Base-by-base conservation (phyloP, 768 basidiomycete genomes). In the Termitomyces sp. region DNA sequence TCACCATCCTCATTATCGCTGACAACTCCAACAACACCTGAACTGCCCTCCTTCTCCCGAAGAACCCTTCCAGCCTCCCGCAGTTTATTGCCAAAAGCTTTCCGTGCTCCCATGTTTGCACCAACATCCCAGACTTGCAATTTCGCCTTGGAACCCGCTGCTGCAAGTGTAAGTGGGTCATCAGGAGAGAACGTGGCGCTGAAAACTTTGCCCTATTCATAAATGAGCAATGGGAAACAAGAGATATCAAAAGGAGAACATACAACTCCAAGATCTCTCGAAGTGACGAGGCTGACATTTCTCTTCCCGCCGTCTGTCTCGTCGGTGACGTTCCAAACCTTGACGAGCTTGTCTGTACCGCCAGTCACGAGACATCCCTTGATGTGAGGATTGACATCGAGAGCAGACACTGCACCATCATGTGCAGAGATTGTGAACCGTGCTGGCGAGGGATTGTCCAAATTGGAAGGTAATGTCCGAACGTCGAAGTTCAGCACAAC, bases 81-180 rank as follows among this genome's bases (percentile, higher is more conserved):
- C 31, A 99, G 73, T 69, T 95, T 92, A 7, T 80, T 71, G 0
- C 84, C 86, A 52, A 98, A 94, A 0, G 87, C 86, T 65, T 91
- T 91, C 45, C 94, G 78, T 10, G 84, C 91, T 23, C 91, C 90
- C 16, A 77, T 72, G 66, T 91, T 98, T 5, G 90, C 81, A 10
- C 86, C 91, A 38, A 96, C 81, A 64, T 99, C 96, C 96, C 96
- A 99, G 15, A 99, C 77, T 68, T 98, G 96, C 6, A 99, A 70
- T 66, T 89, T 94, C 1, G 92, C 96, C 64, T 93, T 90, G 2
- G 93, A 95, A 12, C 97, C 97, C 29, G 90, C 96, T 3, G 94
- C 94, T 3, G 95, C 96, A 44, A 99, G 70, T 7, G 91, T 97
- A 48, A 98, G 83, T 1, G 94, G 89, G 64, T 95, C 91, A 66